Evolutionary conservation across 352 stramenopile genomes (phyloP), one percentile per base, ranked within the genome.

Genomic region (Globisporangium yorkense): DNA sequence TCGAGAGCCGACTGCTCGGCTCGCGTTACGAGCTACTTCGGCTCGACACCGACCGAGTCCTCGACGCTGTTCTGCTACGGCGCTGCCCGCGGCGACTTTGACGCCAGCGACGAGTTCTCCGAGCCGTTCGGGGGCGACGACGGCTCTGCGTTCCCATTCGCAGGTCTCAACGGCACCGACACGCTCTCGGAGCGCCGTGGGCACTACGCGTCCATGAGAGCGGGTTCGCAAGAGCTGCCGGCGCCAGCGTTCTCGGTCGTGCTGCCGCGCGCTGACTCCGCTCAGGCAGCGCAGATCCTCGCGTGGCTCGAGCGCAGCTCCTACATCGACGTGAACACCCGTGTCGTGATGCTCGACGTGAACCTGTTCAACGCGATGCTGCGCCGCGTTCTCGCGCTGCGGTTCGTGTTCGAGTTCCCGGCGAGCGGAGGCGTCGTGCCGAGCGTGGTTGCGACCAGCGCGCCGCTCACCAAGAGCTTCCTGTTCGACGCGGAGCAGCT

Each of bases 301-400:
- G 15, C 44, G 13, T 66, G 51, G 47, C 54, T 86, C 0, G 54
- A 71, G 29, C 57, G 45, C 15, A 65, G 66, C 52, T 48, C 18
- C 3, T 84, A 81, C 62, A 31, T 86, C 9, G 75, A 84, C 27
- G 33, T 20, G 0, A 58, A 74, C 24, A 84, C 75, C 6, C 75
- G 71, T 13, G 65, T 54, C 8, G 56, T 81, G 15, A 67, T 83
- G 63, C 29, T 83, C 40, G 75, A 86, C 35, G 35, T 81, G 44
- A 83, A 76, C 54, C 4, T 86, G 3, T 71, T 68, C 57, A 83
- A 81, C 51, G 62, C 59, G 52, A 81, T 86, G 75, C 56, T 86
- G 15, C 65, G 54, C 21, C 67, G 72, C 41, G 50, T 80, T 16
- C 41, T 72, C 4, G 59, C 65, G 3, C 56, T 86, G 1, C 75